Percentiles rank a stretch among this genome's conserved stretches.
Conservation (phyloP, 1,139 yeast species). For the Sugiyamaella xylanicola region DNA sequence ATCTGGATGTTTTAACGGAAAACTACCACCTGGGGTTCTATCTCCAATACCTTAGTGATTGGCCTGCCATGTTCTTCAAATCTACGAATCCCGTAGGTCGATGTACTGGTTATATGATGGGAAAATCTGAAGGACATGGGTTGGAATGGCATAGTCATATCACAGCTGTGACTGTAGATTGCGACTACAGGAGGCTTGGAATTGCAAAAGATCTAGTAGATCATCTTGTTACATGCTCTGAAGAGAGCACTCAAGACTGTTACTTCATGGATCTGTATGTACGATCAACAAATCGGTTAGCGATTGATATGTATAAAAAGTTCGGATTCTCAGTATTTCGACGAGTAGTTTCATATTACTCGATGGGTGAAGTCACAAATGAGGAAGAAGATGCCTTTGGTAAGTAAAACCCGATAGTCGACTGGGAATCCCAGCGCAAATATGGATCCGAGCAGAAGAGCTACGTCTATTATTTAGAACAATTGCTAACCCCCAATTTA, state of each 20-base stretch:
- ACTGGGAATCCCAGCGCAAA: no score
- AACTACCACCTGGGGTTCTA: conserved; percentile 85
- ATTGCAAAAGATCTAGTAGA: conserved; percentile 73
- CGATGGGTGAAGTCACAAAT: conserved; percentile 52
- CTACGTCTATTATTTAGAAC: background rate
- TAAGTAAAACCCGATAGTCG: conserved; percentile 53
- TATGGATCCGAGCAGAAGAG: no score
- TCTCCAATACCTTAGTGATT: conserved; percentile 73
- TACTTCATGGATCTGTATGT: conserved; percentile 90
- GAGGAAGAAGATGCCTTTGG: conserved; percentile 88
- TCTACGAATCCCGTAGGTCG: conserved; percentile 49
- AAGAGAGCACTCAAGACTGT: conserved; percentile 55
- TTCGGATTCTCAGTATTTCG: conserved; percentile 83
- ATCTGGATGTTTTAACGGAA: conserved; percentile 86
- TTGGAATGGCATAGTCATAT: conserved; percentile 96
- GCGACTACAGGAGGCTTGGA: conserved; percentile 80
- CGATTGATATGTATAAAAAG: conserved; percentile 78
- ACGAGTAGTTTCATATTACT: conserved; percentile 89
- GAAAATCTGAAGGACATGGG: conserved; percentile 87
- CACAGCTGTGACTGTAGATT: conserved; percentile 90
- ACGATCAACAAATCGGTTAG: conserved; percentile 77
- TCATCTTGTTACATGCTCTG: conserved; percentile 71
- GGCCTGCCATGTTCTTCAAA: conserved; percentile 92
- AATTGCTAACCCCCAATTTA: conserved; percentile 14
- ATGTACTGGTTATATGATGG: conserved; percentile 64